A percentile compares a stretch with the other conserved stretches of the same genome.
Evolutionary conservation across 129 eudicot genomes (phyloP).

Genomic region (Flaveria bidentis): DNA sequence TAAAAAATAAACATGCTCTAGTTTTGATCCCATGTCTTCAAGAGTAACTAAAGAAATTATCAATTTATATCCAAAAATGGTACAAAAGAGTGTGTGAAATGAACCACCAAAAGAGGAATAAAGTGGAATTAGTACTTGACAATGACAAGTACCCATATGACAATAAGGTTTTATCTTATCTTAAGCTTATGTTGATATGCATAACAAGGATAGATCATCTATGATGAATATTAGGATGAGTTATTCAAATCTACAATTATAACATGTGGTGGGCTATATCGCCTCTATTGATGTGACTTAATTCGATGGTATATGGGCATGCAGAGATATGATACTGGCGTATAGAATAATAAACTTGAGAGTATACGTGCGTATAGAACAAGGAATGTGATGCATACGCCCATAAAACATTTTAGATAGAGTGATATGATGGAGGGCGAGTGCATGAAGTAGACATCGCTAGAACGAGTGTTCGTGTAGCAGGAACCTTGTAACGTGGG

Average conservation of each 20-base stretch:
- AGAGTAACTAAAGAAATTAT: conserved; percentile 18
- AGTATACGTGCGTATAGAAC: too few species aligned
- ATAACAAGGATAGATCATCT: neutral
- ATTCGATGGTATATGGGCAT: too few species aligned
- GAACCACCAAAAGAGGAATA: conserved; percentile 29
- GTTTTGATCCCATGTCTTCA: conserved; percentile 58
- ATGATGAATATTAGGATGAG: neutral
- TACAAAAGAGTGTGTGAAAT: conserved; percentile 7
- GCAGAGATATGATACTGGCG: too few species aligned
- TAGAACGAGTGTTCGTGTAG: too few species aligned
- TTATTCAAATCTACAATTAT: neutral
- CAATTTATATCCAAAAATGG: conserved; percentile 35
- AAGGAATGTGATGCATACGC: too few species aligned
- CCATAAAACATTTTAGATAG: too few species aligned
- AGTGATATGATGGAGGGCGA: too few species aligned
- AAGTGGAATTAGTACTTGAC: conserved; percentile 31
- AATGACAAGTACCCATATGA: conserved; percentile 28
- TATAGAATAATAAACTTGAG: too few species aligned
- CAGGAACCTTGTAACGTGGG: conserved; percentile 16
- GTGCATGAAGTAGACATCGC: too few species aligned
- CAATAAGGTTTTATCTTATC: neutral
- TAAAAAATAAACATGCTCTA: conserved; percentile 37
- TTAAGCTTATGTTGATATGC: neutral
- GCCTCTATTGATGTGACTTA: too few species aligned
- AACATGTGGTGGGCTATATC: neutral